Base-by-base conservation (phyloP, 2,329 filamentous ascomycete genomes). In the Massarina eburnea region DNA sequence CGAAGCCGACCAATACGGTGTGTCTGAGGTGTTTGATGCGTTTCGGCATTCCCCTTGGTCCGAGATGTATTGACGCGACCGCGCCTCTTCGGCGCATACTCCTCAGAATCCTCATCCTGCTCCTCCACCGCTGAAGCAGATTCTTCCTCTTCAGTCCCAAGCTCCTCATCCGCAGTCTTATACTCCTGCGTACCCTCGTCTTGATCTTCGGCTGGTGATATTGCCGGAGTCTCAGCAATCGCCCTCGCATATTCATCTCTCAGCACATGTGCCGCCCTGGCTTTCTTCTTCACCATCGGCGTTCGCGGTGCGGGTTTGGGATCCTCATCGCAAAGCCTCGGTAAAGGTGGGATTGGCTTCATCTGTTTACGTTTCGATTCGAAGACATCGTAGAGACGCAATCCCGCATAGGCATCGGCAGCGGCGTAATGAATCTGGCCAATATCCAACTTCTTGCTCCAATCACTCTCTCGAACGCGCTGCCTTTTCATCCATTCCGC, bases 401-500 rank as follows among this genome's bases (percentile, higher is more conserved):
- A 69, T 10, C 86, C 86, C 22, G 90, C 90, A 65, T 95, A 96
- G 0, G 90, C 88, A 68, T 96, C 91, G 0, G 88, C 84, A 3
- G 89, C 90, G 15, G 91, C 69, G 73, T 79, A 92, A 79, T 80
- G 71, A 14, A 90, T 79, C 62, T 96, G 91, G 9, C 81, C 68
- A 52, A 78, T 69, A 30, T 73, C 76, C 24, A 96, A 71, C 1
- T 73, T 60, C 46, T 75, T 70, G 17, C 81, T 82, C 91, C 91
- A 96, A 63, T 94, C 80, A 56, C 89, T 85, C 8, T 79, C 76
- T 12, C 91, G 81, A 4, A 95, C 88, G 32, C 52, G 61, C 20
- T 20, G 24, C 38, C 26, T 40, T 21, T 32, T 40, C 5, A 29
- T n/a, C 20, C 19, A 30, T 24, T 42, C 10, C 10, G 4, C 6